These are phyloP conservation scores for Geotrichum reessii DNA, from an alignment of 1,139 yeast species.

Conservation along the genomic window DNA sequence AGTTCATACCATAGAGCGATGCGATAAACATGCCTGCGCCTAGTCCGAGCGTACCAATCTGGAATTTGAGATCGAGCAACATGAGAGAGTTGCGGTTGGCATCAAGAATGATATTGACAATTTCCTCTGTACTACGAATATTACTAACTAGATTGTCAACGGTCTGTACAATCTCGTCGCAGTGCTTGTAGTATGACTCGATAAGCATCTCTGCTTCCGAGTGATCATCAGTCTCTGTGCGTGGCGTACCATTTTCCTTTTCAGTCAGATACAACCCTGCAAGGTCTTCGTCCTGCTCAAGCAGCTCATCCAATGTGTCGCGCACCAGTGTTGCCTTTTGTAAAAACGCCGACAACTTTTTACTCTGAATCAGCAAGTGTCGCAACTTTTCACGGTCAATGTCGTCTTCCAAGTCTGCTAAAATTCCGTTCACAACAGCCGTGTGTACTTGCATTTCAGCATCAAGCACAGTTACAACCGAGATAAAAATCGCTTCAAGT, in stretches of 20 bases:
- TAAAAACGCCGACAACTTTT: constrained; percentile 69
- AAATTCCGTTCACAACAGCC: constrained; percentile 65
- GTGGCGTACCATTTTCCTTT: constrained; percentile 34
- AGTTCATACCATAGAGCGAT: constrained; percentile 94
- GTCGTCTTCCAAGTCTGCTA: constrained; percentile 77
- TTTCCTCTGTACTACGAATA: constrained; percentile 91
- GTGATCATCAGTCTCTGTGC: constrained; percentile 43
- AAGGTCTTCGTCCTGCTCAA: constrained; percentile 89
- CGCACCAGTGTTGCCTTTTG: constrained; percentile 81
- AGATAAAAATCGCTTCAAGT: constrained; percentile 77
- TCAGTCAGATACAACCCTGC: constrained; percentile 76
- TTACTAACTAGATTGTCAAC: constrained; percentile 79
- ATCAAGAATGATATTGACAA: constrained; percentile 88
- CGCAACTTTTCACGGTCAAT: constrained; percentile 80
- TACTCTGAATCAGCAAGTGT: constrained; percentile 72
- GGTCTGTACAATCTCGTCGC: constrained; percentile 94
- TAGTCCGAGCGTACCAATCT: constrained; percentile 82
- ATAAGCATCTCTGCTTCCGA: constrained; percentile 76
- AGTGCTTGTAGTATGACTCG: constrained; percentile 89
- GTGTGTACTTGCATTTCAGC: constrained; percentile 77
- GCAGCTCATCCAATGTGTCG: constrained; percentile 76
- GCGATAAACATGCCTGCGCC: constrained; percentile 79
- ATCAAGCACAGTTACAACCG: constrained; percentile 76
- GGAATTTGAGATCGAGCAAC: constrained; percentile 81
- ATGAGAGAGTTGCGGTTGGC: constrained; percentile 91